phyloP scores from a whole-genome alignment of 208 protist species.

The Acanthamoeba triangularis region DNA sequence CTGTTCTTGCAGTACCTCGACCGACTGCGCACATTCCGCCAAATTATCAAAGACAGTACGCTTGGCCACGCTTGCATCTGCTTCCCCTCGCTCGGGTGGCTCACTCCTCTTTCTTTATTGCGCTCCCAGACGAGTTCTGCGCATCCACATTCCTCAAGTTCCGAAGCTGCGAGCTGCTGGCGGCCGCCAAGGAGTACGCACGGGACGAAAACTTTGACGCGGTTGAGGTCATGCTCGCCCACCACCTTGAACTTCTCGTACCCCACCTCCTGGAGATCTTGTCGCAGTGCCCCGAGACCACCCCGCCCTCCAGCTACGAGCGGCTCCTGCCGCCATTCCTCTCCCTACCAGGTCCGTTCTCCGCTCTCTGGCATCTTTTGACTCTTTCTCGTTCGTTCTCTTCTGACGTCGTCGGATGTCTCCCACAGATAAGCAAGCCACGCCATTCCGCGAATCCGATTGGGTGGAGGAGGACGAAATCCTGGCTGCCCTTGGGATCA shows the following conservation, averaged over 20 bases:
- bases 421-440: background rate
- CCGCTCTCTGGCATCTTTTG: background rate
- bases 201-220: slow-evolving; percentile 63
- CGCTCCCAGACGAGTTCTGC: slow-evolving; percentile 2
- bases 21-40: slow-evolving; percentile 33
- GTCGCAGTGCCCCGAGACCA: slow-evolving; percentile 42
- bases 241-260: slow-evolving; percentile 29
- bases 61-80: background rate
- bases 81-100: background rate
- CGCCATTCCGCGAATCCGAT: background rate
- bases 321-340: slow-evolving; percentile 25
- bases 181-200: slow-evolving; percentile 14
- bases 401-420: background rate
- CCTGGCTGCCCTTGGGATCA: background rate
- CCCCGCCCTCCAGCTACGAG: slow-evolving; percentile 30
- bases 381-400: background rate
- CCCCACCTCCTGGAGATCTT: slow-evolving; percentile 64
- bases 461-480: slow-evolving; percentile 45
- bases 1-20: slow-evolving; percentile 66
- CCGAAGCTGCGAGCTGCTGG: slow-evolving; percentile 43
- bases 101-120: background rate
- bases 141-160: slow-evolving; percentile 39
- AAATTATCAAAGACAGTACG: slow-evolving; percentile 53
- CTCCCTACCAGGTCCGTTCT: background rate
- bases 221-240: slow-evolving; percentile 28